These are phyloP conservation scores for Polytrichum commune DNA, from an alignment of 225 moss, liverwort and hornwort species.

Conservation along the genomic window DNA sequence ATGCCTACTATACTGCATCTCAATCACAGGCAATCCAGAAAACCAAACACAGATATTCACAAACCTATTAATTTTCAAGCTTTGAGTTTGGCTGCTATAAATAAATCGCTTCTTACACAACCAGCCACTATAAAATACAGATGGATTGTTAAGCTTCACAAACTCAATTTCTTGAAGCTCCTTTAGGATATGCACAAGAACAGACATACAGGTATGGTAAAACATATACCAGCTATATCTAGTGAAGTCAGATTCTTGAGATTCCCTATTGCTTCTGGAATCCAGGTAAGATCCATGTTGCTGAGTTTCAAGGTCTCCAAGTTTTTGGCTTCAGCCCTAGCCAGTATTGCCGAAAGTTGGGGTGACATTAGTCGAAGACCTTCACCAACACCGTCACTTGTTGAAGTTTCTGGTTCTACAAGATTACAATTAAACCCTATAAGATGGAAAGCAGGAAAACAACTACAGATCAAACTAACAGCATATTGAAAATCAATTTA, in stretches of 20 bases:
- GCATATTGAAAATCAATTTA: background rate
- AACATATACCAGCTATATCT: conserved; percentile 44
- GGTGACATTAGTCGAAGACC: conserved; percentile 34
- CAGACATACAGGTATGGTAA: background rate
- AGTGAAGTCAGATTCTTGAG: conserved; percentile 59
- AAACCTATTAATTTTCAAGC: no score
- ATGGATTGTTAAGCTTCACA: no score
- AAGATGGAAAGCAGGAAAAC: conserved; percentile 13
- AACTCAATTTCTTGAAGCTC: no score
- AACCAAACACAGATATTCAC: no score
- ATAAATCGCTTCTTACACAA: no score
- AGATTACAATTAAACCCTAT: background rate
- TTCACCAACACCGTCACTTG: conserved; percentile 21
- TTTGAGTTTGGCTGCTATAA: no score
- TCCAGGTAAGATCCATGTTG: conserved; percentile 47
- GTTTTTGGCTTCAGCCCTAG: conserved; percentile 39
- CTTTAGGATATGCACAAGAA: no score
- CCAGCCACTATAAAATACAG: no score
- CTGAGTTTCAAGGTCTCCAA: conserved; percentile 43
- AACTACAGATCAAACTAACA: conserved; percentile 4
- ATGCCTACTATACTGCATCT: background rate
- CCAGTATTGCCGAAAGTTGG: conserved; percentile 44
- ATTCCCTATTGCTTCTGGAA: conserved; percentile 71
- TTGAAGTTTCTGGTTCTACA: background rate
- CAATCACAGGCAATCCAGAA: background rate